These are phyloP conservation scores for Trichoderma reesei DNA, from an alignment of 495 filamentous ascomycete genomes.

Conservation along the genomic window DNA sequence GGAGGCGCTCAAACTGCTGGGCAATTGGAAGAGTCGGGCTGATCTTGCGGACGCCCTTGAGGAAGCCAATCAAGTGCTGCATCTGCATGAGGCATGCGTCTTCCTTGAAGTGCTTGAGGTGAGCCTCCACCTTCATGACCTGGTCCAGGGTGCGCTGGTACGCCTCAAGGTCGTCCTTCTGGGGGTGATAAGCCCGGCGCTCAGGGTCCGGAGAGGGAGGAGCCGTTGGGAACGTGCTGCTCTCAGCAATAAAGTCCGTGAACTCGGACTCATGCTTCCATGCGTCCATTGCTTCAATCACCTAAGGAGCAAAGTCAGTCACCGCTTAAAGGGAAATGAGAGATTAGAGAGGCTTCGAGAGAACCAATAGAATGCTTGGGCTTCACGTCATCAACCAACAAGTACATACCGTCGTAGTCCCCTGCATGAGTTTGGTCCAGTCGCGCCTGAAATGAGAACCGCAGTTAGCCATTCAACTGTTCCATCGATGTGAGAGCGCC, in stretches of 20 bases:
- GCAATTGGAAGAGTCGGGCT: conserved; percentile 62
- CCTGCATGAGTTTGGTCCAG: conserved; percentile 88
- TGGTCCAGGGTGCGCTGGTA: conserved; percentile 55
- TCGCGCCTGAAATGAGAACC: conserved; percentile 55
- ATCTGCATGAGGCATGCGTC: conserved; percentile 66
- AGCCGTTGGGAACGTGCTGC: conserved; percentile 54
- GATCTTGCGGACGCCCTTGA: conserved; percentile 66
- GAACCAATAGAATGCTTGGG: not conserved
- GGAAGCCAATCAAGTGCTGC: conserved; percentile 69
- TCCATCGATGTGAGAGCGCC: conserved; percentile 22
- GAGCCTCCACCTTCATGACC: conserved; percentile 60
- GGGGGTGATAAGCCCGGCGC: conserved; percentile 44
- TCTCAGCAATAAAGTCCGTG: conserved; percentile 70
- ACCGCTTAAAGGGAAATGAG: not conserved
- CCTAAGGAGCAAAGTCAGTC: conserved; percentile 38
- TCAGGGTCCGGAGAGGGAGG: conserved; percentile 51
- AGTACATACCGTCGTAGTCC: conserved; percentile 80
- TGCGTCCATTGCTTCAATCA: conserved; percentile 82
- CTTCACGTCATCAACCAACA: conserved; percentile 19
- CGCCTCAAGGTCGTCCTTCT: conserved; percentile 59
- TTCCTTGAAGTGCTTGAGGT: conserved; percentile 61
- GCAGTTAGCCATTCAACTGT: conserved; percentile 20
- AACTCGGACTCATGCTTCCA: conserved; percentile 89
- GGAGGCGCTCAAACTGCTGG: conserved; percentile 80
- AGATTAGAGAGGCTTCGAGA: not conserved